phyloP scores from a whole-genome alignment of 2,329 filamentous ascomycete species.

The Byssochlamys sp. region DNA sequence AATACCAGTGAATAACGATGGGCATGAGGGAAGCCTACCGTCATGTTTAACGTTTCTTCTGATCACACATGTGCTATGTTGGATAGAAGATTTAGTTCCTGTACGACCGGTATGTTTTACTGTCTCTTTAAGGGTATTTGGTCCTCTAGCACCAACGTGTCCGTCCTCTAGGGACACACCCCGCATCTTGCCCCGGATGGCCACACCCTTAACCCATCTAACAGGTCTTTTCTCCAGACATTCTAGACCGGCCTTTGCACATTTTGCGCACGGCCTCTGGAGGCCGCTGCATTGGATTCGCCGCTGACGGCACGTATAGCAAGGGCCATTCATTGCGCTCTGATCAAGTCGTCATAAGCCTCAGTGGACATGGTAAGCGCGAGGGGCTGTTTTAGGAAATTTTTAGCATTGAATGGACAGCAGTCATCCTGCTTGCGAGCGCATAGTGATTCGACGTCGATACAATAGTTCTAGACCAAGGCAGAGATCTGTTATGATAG shows the following conservation, averaged over 20 bases:
- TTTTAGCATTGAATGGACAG: too few relatives aligned
- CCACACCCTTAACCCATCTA: slow-evolving; percentile 28
- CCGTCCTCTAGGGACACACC: not conserved
- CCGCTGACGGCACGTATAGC: slow-evolving; percentile 28
- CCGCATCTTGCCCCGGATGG: slow-evolving; percentile 21
- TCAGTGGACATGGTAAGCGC: not conserved
- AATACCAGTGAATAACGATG: not conserved
- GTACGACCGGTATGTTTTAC: not conserved
- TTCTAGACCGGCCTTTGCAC: slow-evolving; percentile 23
- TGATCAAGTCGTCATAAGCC: not conserved
- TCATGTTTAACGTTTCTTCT: not conserved
- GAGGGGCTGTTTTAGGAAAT: too few relatives aligned
- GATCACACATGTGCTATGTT: too few relatives aligned
- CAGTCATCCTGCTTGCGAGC: too few relatives aligned
- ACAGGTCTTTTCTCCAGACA: slow-evolving; percentile 24
- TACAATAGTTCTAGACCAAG: too few relatives aligned
- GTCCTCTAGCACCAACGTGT: not conserved
- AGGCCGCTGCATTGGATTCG: slow-evolving; percentile 27
- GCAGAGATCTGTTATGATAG: too few relatives aligned
- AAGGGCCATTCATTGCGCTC: slow-evolving; percentile 10
- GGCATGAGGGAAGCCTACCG: not conserved
- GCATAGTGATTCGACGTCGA: too few relatives aligned
- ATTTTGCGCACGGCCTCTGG: slow-evolving; percentile 22
- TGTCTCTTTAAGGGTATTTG: not conserved
- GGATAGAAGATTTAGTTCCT: not conserved